These are phyloP conservation scores for Eutrema salsugineum DNA, from an alignment of 441 rosid species.

Conservation along the genomic window DNA sequence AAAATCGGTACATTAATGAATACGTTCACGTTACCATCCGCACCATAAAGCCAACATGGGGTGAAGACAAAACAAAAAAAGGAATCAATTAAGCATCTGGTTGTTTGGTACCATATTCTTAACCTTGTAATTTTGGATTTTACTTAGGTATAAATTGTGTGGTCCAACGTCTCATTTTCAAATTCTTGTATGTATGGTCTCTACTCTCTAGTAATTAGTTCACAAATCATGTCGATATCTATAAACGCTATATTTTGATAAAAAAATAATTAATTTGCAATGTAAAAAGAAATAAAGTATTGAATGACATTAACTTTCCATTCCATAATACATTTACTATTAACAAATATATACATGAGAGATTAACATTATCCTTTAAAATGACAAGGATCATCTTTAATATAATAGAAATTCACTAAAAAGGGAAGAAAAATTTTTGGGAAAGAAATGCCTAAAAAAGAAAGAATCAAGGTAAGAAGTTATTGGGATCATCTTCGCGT, in stretches of 20 bases:
- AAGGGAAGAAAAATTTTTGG: neutral
- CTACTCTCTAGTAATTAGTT: neutral
- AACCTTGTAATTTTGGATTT: neutral
- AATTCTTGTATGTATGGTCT: conserved; percentile 7
- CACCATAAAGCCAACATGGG: neutral
- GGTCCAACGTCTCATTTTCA: conserved; percentile 8
- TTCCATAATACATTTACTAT: conserved; percentile 16
- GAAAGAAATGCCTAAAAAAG: conserved; percentile 1
- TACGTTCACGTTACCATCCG: conserved; percentile 4
- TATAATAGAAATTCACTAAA: neutral
- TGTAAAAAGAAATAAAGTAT: neutral
- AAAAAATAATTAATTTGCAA: neutral
- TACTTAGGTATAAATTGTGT: conserved; percentile 1
- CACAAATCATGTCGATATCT: neutral
- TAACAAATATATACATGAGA: conserved; percentile 17
- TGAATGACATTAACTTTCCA: neutral
- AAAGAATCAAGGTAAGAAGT: conserved; percentile 46
- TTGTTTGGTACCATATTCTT: neutral
- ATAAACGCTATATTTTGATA: neutral
- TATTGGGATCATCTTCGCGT: conserved; percentile 45
- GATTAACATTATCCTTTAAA: conserved; percentile 27
- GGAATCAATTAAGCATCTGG: neutral
- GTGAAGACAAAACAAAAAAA: neutral
- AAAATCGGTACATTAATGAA: neutral
- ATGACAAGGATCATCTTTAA: neutral